Base-by-base conservation (phyloP, 495 filamentous ascomycete genomes). In the Aspergillus bridgeri region DNA sequence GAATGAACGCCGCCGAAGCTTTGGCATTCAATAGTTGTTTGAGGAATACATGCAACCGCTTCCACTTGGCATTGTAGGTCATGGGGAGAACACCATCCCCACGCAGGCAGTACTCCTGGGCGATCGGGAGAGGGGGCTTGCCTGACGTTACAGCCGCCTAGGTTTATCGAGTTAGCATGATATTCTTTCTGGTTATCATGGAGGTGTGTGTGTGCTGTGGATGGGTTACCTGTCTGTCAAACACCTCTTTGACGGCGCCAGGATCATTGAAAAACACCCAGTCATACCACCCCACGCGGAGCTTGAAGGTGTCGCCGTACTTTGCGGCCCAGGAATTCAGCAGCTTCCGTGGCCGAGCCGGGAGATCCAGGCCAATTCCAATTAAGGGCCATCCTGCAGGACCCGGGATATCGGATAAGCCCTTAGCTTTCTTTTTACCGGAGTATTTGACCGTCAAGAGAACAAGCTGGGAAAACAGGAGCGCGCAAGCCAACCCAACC, bases 61-160 rank as follows among this genome's bases (percentile, higher is more conserved):
- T 68, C 77, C 77, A 81, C 21, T 74, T 57, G 9, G 69, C 61
- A 13, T 73, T 72, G 54, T 81, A 79, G 1, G 75, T 66, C 74
- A 81, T 75, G 2, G 70, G 71, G n/a, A 68, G 65, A 43, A 79
- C 66, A 2, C 74, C 54, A 25, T 38, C 11, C 11, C 33, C 33
- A 13, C 33, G 33, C 3, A 38, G 33, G 13, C 33, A 38, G 33
- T 38, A 38, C 13, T 38, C 33, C 13, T 38, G 33, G 3, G 33
- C 33, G 33, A 38, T 38, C 2, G 33, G 33, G 3, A 38, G 33
- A 15, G 13, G 33, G 3, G 33, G 33, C 33, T 38, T 38, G 8
- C 33, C 33, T 2, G 33, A 38, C 13, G 33, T 38, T 3, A 38
- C 11, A 13, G 33, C 33, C 11, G 33, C 33, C 33, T 38, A n/a